phyloP scores from a whole-genome alignment of 495 filamentous ascomycete genomes.

The Trichocladium uniseriatum region DNA sequence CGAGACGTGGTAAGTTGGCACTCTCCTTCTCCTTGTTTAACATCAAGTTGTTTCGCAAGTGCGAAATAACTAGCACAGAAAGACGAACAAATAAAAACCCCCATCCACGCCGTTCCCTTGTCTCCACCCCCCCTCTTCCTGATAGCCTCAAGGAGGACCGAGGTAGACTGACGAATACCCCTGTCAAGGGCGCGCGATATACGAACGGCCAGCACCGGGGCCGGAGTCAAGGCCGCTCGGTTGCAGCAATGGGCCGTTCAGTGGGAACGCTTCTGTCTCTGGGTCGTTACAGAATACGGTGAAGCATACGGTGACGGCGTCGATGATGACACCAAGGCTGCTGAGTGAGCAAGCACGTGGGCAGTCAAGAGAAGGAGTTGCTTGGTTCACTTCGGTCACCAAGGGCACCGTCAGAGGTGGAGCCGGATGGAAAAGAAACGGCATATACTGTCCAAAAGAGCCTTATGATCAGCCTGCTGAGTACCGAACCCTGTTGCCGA shows the following conservation, averaged over 20 bases:
- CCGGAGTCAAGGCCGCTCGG: slow-evolving; percentile 58
- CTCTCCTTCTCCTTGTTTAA: not conserved
- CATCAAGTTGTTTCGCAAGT: not conserved
- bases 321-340: not conserved
- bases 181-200: slow-evolving; percentile 51
- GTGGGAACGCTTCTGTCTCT: slow-evolving; percentile 88
- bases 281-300: slow-evolving; percentile 76
- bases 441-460: too few species aligned
- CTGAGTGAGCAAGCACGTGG: not conserved
- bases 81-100: too few species aligned
- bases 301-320: slow-evolving; percentile 20
- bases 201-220: slow-evolving; percentile 63
- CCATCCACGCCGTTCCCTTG: too few species aligned
- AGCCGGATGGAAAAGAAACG: too few species aligned
- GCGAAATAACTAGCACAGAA: not conserved
- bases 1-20: slow-evolving; percentile 49
- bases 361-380: too few species aligned
- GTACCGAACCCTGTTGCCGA: too few species aligned
- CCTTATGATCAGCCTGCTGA: too few species aligned
- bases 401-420: too few species aligned
- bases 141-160: not conserved
- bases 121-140: not conserved
- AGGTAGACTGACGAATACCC: not conserved
- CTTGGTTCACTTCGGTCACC: too few species aligned
- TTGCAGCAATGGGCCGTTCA: slow-evolving; percentile 67